Conservation (phyloP, 2,329 filamentous ascomycete species). For the Teratosphaeriaceae sp. region DNA sequence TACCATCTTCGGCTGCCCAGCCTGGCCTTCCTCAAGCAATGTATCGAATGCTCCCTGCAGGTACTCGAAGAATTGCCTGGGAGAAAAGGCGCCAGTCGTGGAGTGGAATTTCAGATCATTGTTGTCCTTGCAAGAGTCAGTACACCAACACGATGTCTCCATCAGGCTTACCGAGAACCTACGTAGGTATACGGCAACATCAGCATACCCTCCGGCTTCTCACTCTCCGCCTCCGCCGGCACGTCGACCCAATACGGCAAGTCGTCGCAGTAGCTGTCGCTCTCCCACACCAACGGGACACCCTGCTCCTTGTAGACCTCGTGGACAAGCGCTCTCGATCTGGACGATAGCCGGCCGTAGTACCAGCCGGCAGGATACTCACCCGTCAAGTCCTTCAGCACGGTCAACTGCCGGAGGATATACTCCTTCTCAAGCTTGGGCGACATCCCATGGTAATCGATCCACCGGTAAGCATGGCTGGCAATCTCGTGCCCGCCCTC, state of each 20-base stretch:
- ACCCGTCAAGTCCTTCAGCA: slow-evolving; percentile 40
- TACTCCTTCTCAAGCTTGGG: slow-evolving; percentile 43
- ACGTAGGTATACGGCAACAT: slow-evolving; percentile 48
- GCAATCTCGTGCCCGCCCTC: slow-evolving; percentile 46
- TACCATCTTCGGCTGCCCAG: slow-evolving; percentile 38
- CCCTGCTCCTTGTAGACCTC: slow-evolving; percentile 48
- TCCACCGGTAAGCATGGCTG: slow-evolving; percentile 44
- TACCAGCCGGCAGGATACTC: slow-evolving; percentile 45
- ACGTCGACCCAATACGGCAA: slow-evolving; percentile 51
- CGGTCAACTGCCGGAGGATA: slow-evolving; percentile 25
- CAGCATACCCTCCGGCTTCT: slow-evolving; percentile 42
- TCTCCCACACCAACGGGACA: slow-evolving; percentile 42
- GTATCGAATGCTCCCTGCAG: slow-evolving; percentile 49
- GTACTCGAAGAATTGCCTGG: slow-evolving; percentile 38
- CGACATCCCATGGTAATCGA: slow-evolving; percentile 41
- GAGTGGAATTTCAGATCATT: slow-evolving; percentile 45
- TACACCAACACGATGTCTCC: not conserved
- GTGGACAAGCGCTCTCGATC: slow-evolving; percentile 40
- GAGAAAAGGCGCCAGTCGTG: slow-evolving; percentile 39
- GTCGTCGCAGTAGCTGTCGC: slow-evolving; percentile 48
- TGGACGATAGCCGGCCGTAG: slow-evolving; percentile 41
- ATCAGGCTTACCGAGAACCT: not conserved
- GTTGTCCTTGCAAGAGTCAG: slow-evolving; percentile 33
- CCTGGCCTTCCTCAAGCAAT: slow-evolving; percentile 45
- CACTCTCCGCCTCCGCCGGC: slow-evolving; percentile 37